phyloP scores from a whole-genome alignment of 2,329 filamentous ascomycete genomes.

The Lecanosticta acicola region DNA sequence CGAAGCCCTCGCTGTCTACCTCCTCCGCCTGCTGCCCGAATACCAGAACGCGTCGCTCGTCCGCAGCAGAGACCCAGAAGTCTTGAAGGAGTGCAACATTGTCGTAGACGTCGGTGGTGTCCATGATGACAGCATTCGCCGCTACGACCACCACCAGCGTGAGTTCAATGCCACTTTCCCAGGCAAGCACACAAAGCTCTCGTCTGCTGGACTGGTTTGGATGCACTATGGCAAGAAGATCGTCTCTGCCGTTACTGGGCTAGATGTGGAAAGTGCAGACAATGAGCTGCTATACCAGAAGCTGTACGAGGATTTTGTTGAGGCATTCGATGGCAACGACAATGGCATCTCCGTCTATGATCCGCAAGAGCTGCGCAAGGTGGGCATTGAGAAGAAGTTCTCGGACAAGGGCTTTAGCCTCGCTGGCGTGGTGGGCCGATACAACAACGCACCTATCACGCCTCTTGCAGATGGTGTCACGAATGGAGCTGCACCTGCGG shows the following conservation, averaged over 20 bases:
- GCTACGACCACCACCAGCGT: slow-evolving; percentile 97
- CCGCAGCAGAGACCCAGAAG: slow-evolving; percentile 76
- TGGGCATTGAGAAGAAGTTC: slow-evolving; percentile 76
- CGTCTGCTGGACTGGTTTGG: slow-evolving; percentile 88
- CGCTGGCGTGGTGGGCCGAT: slow-evolving; percentile 78
- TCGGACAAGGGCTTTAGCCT: slow-evolving; percentile 77
- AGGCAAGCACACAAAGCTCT: slow-evolving; percentile 77
- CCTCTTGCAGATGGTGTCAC: slow-evolving; percentile 17
- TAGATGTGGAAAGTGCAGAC: slow-evolving; percentile 57
- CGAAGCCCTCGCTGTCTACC: slow-evolving; percentile 92
- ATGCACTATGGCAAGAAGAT: slow-evolving; percentile 88
- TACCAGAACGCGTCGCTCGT: slow-evolving; percentile 71
- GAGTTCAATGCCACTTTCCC: slow-evolving; percentile 83
- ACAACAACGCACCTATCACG: slow-evolving; percentile 56
- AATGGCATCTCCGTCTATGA: slow-evolving; percentile 88
- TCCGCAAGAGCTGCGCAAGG: slow-evolving; percentile 59
- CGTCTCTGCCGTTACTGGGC: slow-evolving; percentile 61
- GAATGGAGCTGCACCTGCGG: slow-evolving; percentile 18
- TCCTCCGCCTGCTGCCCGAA: slow-evolving; percentile 80
- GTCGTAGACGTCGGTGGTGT: slow-evolving; percentile 97
- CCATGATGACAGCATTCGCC: slow-evolving; percentile 69
- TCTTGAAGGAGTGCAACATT: slow-evolving; percentile 79
- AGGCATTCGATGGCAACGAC: slow-evolving; percentile 95
- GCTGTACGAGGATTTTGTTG: slow-evolving; percentile 87
- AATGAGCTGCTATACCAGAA: slow-evolving; percentile 76